These are phyloP conservation scores for Fomitopsis serialis DNA, from an alignment of 768 basidiomycete species.

Conservation along the genomic window DNA sequence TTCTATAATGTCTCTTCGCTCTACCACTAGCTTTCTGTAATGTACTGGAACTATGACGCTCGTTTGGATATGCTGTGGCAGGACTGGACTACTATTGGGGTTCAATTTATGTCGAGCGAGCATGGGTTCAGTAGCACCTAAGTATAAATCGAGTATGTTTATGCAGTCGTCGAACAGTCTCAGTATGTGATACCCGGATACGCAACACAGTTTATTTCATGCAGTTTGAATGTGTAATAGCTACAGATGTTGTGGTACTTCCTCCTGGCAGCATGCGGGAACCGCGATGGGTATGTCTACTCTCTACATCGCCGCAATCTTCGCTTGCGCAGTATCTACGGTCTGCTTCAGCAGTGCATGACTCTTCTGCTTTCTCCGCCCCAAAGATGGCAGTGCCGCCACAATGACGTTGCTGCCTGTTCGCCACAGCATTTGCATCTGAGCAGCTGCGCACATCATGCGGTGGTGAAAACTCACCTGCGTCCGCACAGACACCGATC, in stretches of 20 bases:
- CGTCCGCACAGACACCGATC: conserved; percentile 80
- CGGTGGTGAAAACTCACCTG: conserved; percentile 46
- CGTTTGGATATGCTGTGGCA: not conserved
- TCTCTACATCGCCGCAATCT: conserved; percentile 20
- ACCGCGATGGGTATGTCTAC: not conserved
- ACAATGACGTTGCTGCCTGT: conserved; percentile 97
- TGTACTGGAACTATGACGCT: conserved; percentile 1
- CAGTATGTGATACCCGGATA: not conserved
- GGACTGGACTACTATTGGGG: not conserved
- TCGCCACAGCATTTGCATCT: conserved; percentile 1
- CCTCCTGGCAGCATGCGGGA: not conserved
- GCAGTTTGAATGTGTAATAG: not conserved
- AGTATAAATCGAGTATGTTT: not conserved
- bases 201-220: not conserved
- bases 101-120: not conserved
- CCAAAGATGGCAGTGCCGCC: conserved; percentile 95
- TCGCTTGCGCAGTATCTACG: conserved; percentile 64
- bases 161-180: not conserved
- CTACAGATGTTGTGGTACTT: not conserved
- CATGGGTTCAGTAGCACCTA: no score
- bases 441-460: not conserved
- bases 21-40: conserved; percentile 1
- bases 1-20: conserved; percentile 1
- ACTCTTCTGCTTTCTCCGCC: conserved; percentile 70
- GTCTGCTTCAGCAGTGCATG: conserved; percentile 66